These are phyloP conservation scores for Endogone sp. DNA, from an alignment of 192 early-diverging fungal species.

Conservation along the genomic window DNA sequence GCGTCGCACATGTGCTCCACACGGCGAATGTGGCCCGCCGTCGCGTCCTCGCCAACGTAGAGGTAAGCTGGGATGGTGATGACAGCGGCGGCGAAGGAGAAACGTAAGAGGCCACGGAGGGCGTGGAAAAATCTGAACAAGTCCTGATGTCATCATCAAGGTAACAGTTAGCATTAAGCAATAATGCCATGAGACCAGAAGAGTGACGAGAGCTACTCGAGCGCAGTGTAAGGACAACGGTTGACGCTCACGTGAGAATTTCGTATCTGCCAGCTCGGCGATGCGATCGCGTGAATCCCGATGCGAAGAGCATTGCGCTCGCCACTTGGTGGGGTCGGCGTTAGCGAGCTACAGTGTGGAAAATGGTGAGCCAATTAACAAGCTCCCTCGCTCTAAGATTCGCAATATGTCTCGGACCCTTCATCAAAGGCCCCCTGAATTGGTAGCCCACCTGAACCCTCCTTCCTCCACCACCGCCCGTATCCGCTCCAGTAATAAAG, in stretches of 20 bases:
- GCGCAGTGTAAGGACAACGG: background rate
- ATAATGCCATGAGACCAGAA: background rate
- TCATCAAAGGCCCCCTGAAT: background rate
- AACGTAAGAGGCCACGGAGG: slow-evolving; percentile 73
- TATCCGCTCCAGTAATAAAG: slow-evolving; percentile 43
- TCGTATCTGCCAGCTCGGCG: slow-evolving; percentile 71
- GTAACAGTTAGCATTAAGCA: background rate
- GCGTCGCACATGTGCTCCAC: slow-evolving; percentile 82
- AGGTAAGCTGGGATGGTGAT: slow-evolving; percentile 79
- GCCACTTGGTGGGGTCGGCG: slow-evolving; percentile 22
- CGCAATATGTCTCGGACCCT: too few relatives aligned
- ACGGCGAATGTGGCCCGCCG: slow-evolving; percentile 47
- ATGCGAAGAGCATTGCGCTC: slow-evolving; percentile 73
- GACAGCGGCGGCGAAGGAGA: slow-evolving; percentile 70
- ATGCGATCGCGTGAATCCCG: slow-evolving; percentile 75
- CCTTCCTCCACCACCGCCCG: slow-evolving; percentile 55
- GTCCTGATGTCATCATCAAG: slow-evolving; percentile 28
- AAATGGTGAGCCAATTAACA: slow-evolving; percentile 4
- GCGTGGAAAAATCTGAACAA: slow-evolving; percentile 68
- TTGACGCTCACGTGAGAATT: slow-evolving; percentile 41
- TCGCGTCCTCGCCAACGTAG: slow-evolving; percentile 46
- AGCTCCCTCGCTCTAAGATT: background rate
- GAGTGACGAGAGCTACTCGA: too few relatives aligned
- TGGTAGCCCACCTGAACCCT: slow-evolving; percentile 52
- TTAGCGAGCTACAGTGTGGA: slow-evolving; percentile 14